Conservation (phyloP, 495 filamentous ascomycete genomes). For the Staphylotrichum longicolle region DNA sequence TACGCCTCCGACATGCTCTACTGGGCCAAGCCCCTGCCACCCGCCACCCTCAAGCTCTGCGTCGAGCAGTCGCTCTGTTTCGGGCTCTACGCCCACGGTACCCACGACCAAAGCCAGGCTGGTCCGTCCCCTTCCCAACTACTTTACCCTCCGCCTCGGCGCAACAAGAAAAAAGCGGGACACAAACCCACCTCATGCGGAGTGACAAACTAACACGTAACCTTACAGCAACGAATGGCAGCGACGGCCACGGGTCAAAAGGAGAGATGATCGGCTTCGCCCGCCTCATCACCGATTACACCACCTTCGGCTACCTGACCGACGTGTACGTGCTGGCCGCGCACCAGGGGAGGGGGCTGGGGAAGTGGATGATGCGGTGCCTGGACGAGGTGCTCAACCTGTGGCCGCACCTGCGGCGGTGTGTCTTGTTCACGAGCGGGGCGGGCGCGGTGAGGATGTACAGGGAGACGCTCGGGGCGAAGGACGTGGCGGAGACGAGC, state of each 20-base stretch:
- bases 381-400: slow-evolving; percentile 52
- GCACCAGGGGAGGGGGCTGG: slow-evolving; percentile 60
- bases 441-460: slow-evolving; percentile 46
- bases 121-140: too few species aligned
- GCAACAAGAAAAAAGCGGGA: too few species aligned
- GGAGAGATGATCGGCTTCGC: slow-evolving; percentile 54
- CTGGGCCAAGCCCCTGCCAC: slow-evolving; percentile 50
- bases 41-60: slow-evolving; percentile 42
- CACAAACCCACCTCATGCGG: too few species aligned
- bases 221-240: background rate
- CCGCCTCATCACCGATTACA: slow-evolving; percentile 61
- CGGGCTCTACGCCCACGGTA: slow-evolving; percentile 46
- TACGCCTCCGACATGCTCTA: slow-evolving; percentile 53
- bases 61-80: slow-evolving; percentile 55
- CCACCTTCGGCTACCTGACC: slow-evolving; percentile 66
- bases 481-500: slow-evolving; percentile 35
- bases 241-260: background rate
- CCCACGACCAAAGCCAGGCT: too few species aligned
- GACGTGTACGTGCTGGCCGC: slow-evolving; percentile 62
- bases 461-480: slow-evolving; percentile 46
- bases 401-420: slow-evolving; percentile 56
- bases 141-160: too few species aligned
- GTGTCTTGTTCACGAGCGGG: slow-evolving; percentile 51
- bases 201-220: too few species aligned
- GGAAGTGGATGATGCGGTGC: slow-evolving; percentile 60